These are phyloP conservation scores for Croton setiger DNA, from an alignment of 441 rosid species.

Conservation along the genomic window DNA sequence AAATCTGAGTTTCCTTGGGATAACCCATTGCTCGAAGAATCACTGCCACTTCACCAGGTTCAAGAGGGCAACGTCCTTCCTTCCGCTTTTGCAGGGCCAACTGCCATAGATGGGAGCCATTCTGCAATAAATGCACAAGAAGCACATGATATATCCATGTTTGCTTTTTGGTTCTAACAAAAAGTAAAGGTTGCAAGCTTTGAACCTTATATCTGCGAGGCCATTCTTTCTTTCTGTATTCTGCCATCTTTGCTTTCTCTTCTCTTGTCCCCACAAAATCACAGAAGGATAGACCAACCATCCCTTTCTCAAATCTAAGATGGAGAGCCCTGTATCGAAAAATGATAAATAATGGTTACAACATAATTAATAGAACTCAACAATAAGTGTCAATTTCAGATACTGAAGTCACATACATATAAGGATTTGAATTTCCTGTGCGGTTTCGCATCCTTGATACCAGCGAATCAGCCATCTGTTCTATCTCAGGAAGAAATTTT, in stretches of 20 bases:
- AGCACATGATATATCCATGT: constrained; percentile 9
- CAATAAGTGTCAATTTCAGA: constrained; percentile 21
- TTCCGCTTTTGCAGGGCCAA: constrained; percentile 89
- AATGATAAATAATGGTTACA: constrained; percentile 20
- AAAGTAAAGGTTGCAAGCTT: constrained; percentile 5
- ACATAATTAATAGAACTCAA: constrained; percentile 9
- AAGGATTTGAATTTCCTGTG: constrained; percentile 79
- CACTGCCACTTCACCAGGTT: constrained; percentile 99
- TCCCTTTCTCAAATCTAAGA: constrained; percentile 99
- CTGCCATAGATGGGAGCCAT: constrained; percentile 98
- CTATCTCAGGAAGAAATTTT: constrained; percentile 89
- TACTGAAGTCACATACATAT: constrained; percentile 54
- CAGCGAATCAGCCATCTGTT: constrained; percentile 82
- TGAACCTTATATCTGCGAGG: constrained; percentile 95
- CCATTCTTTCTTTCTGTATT: constrained; percentile 94
- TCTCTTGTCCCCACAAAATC: constrained; percentile 98
- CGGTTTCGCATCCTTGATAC: constrained; percentile 96
- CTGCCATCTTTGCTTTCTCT: constrained; percentile 94
- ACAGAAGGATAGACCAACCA: constrained; percentile 96
- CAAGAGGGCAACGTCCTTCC: constrained; percentile 99
- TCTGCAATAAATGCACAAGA: constrained; percentile 44
- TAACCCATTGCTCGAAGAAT: constrained; percentile 96
- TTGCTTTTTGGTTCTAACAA: constrained; percentile 9
- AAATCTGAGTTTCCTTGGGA: constrained; percentile 96
- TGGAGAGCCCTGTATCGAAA: constrained; percentile 77